phyloP scores from a whole-genome alignment of 2,329 filamentous ascomycete genomes.

The Ceratocystis cacaofunesta region DNA sequence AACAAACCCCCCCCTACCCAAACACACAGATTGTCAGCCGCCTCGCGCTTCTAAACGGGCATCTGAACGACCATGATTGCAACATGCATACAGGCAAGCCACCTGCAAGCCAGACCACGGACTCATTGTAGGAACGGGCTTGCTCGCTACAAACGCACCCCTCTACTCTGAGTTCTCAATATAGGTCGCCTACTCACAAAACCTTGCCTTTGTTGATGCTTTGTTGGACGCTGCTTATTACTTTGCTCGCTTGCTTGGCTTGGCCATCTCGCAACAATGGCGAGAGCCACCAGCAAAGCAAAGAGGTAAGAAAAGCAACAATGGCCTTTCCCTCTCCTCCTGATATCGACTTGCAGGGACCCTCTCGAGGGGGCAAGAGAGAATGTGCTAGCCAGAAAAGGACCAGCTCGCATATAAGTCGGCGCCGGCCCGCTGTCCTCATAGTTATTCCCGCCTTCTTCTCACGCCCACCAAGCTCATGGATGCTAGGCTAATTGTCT shows the following conservation, averaged over 20 bases:
- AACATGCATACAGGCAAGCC: not conserved
- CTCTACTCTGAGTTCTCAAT: not conserved
- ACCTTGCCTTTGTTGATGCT: not conserved
- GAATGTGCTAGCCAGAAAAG: not conserved
- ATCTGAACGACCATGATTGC: not conserved
- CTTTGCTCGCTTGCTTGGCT: not conserved
- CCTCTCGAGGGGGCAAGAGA: not conserved
- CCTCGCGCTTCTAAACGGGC: not conserved
- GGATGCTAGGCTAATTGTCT: not conserved
- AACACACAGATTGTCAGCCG: not conserved
- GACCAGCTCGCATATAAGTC: conserved; percentile 1
- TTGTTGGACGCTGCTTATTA: not conserved
- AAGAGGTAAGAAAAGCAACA: not conserved
- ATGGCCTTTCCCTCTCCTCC: too few species aligned
- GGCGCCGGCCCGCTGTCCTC: conserved; percentile 1
- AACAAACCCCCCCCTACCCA: not conserved
- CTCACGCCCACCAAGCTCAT: not conserved
- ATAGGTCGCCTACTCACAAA: not conserved
- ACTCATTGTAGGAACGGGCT: not conserved
- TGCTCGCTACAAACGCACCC: not conserved
- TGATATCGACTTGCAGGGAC: not conserved
- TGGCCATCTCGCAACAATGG: not conserved
- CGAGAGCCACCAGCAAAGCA: not conserved
- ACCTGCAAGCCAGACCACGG: not conserved
- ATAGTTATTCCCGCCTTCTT: conserved; percentile 1